Evolutionary conservation across 768 basidiomycete genomes (phyloP).

Genomic region (Clavulina sp.): DNA sequence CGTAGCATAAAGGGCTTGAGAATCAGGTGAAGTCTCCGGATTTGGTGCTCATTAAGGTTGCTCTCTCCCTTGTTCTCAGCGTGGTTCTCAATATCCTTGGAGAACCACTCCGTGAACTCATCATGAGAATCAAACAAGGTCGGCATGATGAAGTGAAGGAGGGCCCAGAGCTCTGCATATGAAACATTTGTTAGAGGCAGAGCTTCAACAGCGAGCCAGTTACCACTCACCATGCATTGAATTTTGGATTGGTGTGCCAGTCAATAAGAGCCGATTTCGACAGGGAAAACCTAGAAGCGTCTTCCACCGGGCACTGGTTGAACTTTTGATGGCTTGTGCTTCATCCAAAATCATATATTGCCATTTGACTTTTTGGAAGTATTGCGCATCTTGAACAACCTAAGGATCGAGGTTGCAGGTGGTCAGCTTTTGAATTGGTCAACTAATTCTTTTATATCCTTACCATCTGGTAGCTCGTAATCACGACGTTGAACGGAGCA

Average conservation of each 20-base stretch:
- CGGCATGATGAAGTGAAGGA: conserved; percentile 99
- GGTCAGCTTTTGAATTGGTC: not conserved
- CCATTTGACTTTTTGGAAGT: conserved; percentile 96
- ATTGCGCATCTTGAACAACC: conserved; percentile 94
- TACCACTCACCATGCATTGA: conserved; percentile 79
- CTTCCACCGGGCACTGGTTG: conserved; percentile 91
- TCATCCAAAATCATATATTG: conserved; percentile 99
- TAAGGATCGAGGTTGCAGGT: conserved; percentile 17
- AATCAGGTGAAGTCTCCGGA: conserved; percentile 93
- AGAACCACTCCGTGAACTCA: conserved; percentile 99
- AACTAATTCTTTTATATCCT: conserved; percentile 14
- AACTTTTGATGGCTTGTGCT: conserved; percentile 98
- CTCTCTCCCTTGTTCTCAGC: conserved; percentile 72
- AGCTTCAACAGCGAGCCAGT: not conserved
- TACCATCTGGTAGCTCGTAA: conserved; percentile 93
- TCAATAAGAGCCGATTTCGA: conserved; percentile 82
- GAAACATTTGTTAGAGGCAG: not conserved
- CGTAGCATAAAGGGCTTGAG: conserved; percentile 98
- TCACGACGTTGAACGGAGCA: conserved; percentile 89
- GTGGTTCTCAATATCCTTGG: conserved; percentile 95
- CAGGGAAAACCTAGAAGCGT: conserved; percentile 90
- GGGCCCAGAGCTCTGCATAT: conserved; percentile 78
- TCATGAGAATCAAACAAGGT: conserved; percentile 97
- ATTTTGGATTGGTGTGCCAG: conserved; percentile 97
- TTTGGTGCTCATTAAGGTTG: conserved; percentile 85